phyloP scores from a whole-genome alignment of 768 basidiomycete species.

The Leccinum rimulosum region DNA sequence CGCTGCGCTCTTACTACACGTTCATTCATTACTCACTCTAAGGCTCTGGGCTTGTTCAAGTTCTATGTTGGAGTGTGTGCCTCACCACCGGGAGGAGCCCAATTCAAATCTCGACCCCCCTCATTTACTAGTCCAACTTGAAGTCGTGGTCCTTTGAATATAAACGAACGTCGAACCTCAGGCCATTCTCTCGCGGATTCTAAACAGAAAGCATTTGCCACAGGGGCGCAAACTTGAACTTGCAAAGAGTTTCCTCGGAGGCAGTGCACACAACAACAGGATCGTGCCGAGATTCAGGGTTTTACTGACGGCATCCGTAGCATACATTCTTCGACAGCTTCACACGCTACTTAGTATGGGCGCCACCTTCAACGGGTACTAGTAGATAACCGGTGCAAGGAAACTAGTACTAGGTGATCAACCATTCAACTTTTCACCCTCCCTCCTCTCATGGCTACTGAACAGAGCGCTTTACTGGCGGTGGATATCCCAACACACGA shows the following conservation, averaged over 20 bases:
- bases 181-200: neutral
- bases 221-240: neutral
- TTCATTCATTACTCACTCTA: neutral
- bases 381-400: neutral
- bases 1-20: neutral
- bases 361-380: neutral
- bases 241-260: neutral
- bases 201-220: neutral
- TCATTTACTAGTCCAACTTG: neutral
- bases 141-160: neutral
- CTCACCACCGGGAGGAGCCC: neutral
- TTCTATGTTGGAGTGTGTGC: neutral
- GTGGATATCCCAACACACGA: constrained; percentile 10
- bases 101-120: neutral
- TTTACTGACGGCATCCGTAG: neutral
- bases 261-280: neutral
- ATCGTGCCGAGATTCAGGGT: neutral
- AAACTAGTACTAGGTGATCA: neutral
- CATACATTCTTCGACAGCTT: neutral
- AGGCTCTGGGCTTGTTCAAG: too few species aligned
- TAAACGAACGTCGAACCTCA: neutral
- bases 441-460: neutral
- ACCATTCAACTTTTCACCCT: neutral
- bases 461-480: neutral
- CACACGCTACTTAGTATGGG: neutral